Percentiles rank a stretch among this genome's conserved stretches.
Evolutionary conservation across 2,329 filamentous ascomycete species (phyloP).

Genomic region (Hymenoscyphus linearis): DNA sequence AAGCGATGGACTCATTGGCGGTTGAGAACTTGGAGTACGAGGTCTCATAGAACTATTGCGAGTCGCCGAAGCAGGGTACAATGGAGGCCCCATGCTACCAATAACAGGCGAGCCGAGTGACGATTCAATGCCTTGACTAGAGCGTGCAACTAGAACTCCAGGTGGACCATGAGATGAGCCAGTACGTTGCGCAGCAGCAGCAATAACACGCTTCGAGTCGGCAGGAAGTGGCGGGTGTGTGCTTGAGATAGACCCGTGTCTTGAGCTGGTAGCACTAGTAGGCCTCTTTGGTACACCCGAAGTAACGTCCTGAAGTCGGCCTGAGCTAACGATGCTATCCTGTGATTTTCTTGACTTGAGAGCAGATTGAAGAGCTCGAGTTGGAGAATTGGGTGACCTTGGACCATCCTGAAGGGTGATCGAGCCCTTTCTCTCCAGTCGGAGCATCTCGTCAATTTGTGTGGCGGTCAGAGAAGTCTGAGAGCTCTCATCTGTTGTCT

Average conservation of each 20-base stretch:
- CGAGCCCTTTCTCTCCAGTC: conserved; percentile 40
- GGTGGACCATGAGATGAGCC: conserved; percentile 8
- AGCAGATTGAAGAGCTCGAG: conserved; percentile 31
- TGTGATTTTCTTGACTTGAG: conserved; percentile 43
- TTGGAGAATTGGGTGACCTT: conserved; percentile 22
- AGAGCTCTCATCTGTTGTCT: conserved; percentile 64
- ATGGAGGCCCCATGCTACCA: conserved; percentile 74
- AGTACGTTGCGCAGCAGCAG: conserved; percentile 43
- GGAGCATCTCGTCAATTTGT: conserved; percentile 72
- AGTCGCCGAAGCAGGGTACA: conserved; percentile 68
- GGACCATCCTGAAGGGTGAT: conserved; percentile 22
- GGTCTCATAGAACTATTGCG: conserved; percentile 46
- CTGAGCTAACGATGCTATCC: conserved; percentile 44
- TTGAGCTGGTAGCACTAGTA: conserved; percentile 66
- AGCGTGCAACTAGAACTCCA: conserved; percentile 36
- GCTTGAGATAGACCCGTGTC: conserved; percentile 40
- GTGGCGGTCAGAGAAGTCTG: conserved; percentile 82
- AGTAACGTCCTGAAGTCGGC: conserved; percentile 35
- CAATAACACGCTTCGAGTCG: conserved; percentile 81
- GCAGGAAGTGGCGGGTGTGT: conserved; percentile 67
- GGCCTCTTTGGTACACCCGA: conserved; percentile 47
- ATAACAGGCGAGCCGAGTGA: conserved; percentile 25
- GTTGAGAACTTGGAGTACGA: conserved; percentile 52
- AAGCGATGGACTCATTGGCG: conserved; percentile 38
- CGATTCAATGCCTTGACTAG: neutral